Evolutionary conservation across 2,329 filamentous ascomycete genomes (phyloP), one percentile per base, ranked within the genome.

Genomic region (Ampelomyces quisqualis): DNA sequence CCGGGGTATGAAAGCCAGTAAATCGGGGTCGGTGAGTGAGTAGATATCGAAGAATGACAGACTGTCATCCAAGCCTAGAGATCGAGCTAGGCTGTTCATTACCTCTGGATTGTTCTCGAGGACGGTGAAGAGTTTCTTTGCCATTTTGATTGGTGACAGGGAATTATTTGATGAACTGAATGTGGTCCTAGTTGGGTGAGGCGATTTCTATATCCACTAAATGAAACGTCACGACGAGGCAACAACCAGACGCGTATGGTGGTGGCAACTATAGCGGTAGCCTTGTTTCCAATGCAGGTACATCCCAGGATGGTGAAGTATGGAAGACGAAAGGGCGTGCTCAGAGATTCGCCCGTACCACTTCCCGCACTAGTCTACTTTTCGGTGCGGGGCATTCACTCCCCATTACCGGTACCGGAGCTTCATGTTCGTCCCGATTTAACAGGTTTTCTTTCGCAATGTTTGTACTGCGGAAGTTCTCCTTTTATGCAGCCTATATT

Each of bases 21-120:
- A 60, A 20, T 74, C 73, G 1, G 70, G 65, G n/a, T 78, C 74
- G 29, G 73, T 71, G 43, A 79, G 67, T 27, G 71, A 75, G 61
- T 77, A 75, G 47, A 80, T 58, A 53, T 81, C 78, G 56, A 78
- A 70, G 60, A 80, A 81, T 23, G 62, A 64, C 21, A 80, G 70
- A 2, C 61, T 50, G 4, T 46, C 50, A 3, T 72, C 70, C 21
- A 80, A 59, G 10, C 76, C 76, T 1, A 81, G 71, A n/a, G 68
- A 64, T 41, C 69, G 65, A 23, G 73, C 70, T 17, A 81, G 71
- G 28, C 69, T 62, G 29, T 70, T 73, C 64, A 80, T 74, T 11
- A 80, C 75, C 28, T 72, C 66, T 4, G 78, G 78, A 52, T 80
- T 80, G 65, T 80, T 80, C 48, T 81, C 64, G 11, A 65, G 55